Conservation (phyloP, 2,329 filamentous ascomycete species). For the Alternaria gansuensis region DNA sequence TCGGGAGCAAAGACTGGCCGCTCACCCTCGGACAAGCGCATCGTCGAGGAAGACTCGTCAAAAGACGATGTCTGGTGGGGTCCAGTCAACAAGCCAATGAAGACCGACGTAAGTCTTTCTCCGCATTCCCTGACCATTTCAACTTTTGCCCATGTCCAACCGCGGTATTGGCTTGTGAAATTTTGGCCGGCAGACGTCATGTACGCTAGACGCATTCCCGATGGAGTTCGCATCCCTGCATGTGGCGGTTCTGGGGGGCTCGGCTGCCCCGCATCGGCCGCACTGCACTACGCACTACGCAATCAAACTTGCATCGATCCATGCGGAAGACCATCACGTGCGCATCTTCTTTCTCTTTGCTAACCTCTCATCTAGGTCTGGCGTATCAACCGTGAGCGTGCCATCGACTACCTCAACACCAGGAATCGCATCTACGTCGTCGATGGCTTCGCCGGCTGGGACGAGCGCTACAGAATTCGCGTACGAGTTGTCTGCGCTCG, state of each 20-base stretch:
- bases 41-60: constrained; percentile 89
- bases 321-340: constrained; percentile 33
- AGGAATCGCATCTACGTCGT: constrained; percentile 98
- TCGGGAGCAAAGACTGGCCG: constrained; percentile 98
- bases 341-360: constrained; percentile 28
- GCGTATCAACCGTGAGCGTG: constrained; percentile 99
- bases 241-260: constrained; percentile 39
- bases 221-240: constrained; percentile 43
- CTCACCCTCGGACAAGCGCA: constrained; percentile 95
- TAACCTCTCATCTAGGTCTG: constrained; percentile 73
- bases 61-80: constrained; percentile 98
- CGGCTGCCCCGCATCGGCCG: constrained; percentile 47
- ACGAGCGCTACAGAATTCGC: constrained; percentile 96
- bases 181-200: constrained; percentile 47
- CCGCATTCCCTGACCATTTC: constrained; percentile 24
- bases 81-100: constrained; percentile 99
- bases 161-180: constrained; percentile 41
- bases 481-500: constrained; percentile 98
- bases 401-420: constrained; percentile 98
- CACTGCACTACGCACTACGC: constrained; percentile 32
- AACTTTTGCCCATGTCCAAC: constrained; percentile 18
- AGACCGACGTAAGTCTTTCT: constrained; percentile 78
- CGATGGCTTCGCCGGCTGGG: constrained; percentile 97
- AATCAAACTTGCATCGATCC: constrained; percentile 8
- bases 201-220: constrained; percentile 44